phyloP scores from a whole-genome alignment of 139 green algal genomes.

The Medakamo hakoo region DNA sequence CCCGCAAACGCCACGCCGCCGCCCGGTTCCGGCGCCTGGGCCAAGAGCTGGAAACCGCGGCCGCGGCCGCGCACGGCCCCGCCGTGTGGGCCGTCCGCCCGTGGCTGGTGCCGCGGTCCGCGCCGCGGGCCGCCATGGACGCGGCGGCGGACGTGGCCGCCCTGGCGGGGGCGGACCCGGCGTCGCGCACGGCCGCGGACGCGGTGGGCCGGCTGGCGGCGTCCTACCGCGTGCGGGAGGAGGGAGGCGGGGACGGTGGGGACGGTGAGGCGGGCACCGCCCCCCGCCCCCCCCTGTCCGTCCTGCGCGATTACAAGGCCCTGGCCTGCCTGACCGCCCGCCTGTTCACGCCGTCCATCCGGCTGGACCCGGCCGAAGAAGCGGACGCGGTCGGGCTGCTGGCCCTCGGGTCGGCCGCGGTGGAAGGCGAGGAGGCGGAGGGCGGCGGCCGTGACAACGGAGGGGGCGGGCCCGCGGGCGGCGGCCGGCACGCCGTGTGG shows the following conservation, averaged over 20 bases:
- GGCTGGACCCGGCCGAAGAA: conserved; percentile 8
- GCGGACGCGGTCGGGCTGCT: conserved; percentile 12
- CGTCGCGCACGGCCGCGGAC: neutral
- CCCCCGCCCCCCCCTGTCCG: neutral
- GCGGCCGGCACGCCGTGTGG: neutral
- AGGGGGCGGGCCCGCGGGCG: conserved; percentile 2
- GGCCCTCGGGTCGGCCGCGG: conserved; percentile 14
- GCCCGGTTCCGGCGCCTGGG: conserved; percentile 28
- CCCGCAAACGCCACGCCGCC: conserved; percentile 13
- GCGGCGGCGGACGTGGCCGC: neutral
- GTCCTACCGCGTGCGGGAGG: neutral
- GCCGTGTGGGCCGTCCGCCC: conserved; percentile 23
- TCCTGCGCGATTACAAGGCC: conserved; percentile 10
- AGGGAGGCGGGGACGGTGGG: neutral
- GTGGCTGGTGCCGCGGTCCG: conserved; percentile 8
- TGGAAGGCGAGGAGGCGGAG: too few relatives aligned
- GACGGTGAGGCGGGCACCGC: neutral
- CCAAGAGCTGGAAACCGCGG: conserved; percentile 31
- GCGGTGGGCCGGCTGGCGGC: conserved; percentile 7
- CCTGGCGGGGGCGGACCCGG: neutral
- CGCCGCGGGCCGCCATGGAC: neutral
- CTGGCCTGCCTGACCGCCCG: conserved; percentile 16
- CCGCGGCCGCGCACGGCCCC: conserved; percentile 10
- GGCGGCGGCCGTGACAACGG: too few relatives aligned
- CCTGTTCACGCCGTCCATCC: conserved; percentile 3